Conservation (phyloP, 192 early-diverging fungal genomes). For the Coemansia sp. region DNA sequence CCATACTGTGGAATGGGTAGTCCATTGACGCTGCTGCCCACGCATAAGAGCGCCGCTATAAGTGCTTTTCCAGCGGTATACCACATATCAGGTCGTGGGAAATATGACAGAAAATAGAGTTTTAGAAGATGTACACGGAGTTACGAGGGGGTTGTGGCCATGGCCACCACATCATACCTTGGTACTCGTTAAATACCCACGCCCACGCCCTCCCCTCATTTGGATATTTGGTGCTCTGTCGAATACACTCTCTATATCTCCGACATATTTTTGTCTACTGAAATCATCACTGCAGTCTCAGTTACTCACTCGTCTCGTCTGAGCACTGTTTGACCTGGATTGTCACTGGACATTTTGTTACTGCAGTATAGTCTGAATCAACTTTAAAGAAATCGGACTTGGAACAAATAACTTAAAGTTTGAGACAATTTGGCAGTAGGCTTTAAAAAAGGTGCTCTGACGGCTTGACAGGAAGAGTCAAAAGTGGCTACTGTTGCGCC, state of each 20-base stretch:
- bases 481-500: constrained; percentile 48
- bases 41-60: constrained; percentile 8
- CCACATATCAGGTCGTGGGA: constrained; percentile 6
- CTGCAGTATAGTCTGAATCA: neutral
- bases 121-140: neutral
- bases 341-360: neutral
- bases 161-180: neutral
- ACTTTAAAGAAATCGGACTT: neutral
- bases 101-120: neutral
- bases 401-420: neutral
- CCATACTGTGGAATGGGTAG: constrained; percentile 33
- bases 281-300: neutral
- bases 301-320: constrained; percentile 1
- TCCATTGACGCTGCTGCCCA: neutral
- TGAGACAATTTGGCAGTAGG: neutral
- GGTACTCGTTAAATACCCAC: constrained; percentile 6
- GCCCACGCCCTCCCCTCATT: neutral
- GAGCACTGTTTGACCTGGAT: neutral
- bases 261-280: neutral
- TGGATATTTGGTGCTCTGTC: neutral
- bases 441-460: neutral
- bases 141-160: neutral
- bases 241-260: neutral
- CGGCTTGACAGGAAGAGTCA: neutral
- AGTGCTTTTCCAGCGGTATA: constrained; percentile 3